Conservation (phyloP, 2,329 filamentous ascomycete species). For the Neofusicoccum kwambonambiense region DNA sequence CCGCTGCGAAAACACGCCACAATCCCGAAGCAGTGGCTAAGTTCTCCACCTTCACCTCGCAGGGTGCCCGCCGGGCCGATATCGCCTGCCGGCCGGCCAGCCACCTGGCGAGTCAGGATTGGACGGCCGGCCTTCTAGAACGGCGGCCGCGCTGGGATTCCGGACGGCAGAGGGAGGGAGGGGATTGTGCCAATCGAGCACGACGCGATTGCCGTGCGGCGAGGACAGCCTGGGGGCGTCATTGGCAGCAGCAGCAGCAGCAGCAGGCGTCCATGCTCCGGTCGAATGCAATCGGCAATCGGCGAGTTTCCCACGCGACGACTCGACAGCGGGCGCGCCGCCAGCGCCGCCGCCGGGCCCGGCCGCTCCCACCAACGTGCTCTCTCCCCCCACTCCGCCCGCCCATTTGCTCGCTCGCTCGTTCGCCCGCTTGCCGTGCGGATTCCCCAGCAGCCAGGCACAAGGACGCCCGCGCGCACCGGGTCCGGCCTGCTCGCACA, state of each 20-base stretch:
- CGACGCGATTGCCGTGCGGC: neutral
- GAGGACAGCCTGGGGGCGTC: neutral
- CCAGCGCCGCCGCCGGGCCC: neutral
- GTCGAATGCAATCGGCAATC: neutral
- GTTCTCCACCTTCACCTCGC: neutral
- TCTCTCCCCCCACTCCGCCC: neutral
- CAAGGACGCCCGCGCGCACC: neutral
- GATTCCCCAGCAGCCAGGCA: neutral
- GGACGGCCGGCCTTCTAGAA: slow-evolving; percentile 3
- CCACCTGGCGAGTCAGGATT: neutral
- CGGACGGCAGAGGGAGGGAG: neutral
- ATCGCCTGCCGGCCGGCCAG: slow-evolving; percentile 3
- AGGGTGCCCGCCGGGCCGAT: slow-evolving; percentile 8
- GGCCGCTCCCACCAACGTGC: neutral
- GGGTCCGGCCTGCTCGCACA: neutral
- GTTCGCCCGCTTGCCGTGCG: too few species aligned
- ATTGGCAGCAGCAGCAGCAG: too few species aligned
- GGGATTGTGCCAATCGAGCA: too few species aligned
- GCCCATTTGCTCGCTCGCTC: neutral
- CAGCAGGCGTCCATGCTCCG: neutral
- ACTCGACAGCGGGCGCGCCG: neutral
- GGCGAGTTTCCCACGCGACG: slow-evolving; percentile 2
- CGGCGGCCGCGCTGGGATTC: too few species aligned
- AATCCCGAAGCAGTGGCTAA: neutral
- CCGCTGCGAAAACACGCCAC: neutral